These are phyloP conservation scores for Botrytis squamosa DNA, from an alignment of 2,329 filamentous ascomycete species.

Conservation along the genomic window DNA sequence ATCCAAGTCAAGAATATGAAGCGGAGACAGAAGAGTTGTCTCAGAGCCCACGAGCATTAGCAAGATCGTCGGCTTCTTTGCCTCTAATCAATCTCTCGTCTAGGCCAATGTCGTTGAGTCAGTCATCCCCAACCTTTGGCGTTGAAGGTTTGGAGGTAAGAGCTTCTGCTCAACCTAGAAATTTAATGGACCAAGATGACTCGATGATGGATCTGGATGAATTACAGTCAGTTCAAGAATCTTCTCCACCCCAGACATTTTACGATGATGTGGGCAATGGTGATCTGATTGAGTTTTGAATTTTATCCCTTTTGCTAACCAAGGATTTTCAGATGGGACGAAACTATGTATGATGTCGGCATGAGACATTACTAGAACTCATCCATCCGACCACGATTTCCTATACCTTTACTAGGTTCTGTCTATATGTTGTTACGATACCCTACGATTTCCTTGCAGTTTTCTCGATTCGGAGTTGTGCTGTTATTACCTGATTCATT, in stretches of 20 bases:
- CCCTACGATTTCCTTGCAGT: neutral
- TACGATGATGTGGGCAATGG: neutral
- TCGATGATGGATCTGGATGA: slow-evolving; percentile 34
- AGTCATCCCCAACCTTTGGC: slow-evolving; percentile 4
- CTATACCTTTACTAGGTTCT: neutral
- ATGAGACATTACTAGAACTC: slow-evolving; percentile 18
- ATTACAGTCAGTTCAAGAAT: slow-evolving; percentile 25
- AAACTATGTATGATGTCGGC: slow-evolving; percentile 30
- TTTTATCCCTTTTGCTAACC: neutral
- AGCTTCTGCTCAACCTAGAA: slow-evolving; percentile 17
- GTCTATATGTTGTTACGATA: neutral
- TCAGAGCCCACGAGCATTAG: neutral
- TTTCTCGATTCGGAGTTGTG: neutral
- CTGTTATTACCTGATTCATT: neutral
- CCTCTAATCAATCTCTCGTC: neutral
- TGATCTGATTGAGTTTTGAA: neutral
- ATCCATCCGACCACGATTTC: neutral
- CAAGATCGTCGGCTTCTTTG: neutral
- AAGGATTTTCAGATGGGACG: slow-evolving; percentile 23
- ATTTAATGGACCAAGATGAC: slow-evolving; percentile 20
- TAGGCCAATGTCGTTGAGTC: neutral
- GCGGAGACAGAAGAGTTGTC: neutral
- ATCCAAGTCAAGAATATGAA: neutral
- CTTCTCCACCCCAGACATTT: neutral
- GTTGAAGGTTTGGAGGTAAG: slow-evolving; percentile 7